phyloP scores from a whole-genome alignment of 1,284 basidiomycete species.

The Papiliotrema flavescens region DNA sequence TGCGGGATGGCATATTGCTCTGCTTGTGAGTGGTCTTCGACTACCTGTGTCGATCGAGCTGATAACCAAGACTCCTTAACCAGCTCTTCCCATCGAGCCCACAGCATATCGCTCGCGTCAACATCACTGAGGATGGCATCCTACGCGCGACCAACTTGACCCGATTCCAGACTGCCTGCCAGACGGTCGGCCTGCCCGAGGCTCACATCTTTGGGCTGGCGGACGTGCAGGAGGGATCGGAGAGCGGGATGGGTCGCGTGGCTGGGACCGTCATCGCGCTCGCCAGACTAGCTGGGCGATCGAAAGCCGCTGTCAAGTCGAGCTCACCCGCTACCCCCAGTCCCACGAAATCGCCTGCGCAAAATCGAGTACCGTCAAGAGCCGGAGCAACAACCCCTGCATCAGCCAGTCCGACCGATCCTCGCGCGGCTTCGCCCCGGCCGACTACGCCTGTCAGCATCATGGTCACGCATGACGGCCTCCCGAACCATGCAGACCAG shows the following conservation, averaged over 20 bases:
- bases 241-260: constrained; percentile 28
- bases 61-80: constrained; percentile 27
- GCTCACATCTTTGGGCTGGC: constrained; percentile 30
- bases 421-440: neutral
- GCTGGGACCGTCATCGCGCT: constrained; percentile 60
- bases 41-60: neutral
- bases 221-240: constrained; percentile 31
- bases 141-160: constrained; percentile 33
- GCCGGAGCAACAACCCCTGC: neutral
- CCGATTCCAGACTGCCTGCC: constrained; percentile 38
- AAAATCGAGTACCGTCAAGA: constrained; percentile 16
- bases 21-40: constrained; percentile 65
- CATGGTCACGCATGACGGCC: neutral
- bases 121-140: constrained; percentile 34
- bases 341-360: constrained; percentile 8
- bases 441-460: neutral
- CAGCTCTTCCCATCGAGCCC: constrained; percentile 35
- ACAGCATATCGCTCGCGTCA: constrained; percentile 33
- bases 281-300: constrained; percentile 55
- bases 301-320: constrained; percentile 12
- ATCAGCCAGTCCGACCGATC: neutral
- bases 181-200: constrained; percentile 25
- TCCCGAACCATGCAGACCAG: neutral
- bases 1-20: constrained; percentile 77
- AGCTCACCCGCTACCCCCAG: neutral